These are phyloP conservation scores for Chimonanthus salicifolius DNA, from an alignment of 164 flowering plant species.

Conservation along the genomic window DNA sequence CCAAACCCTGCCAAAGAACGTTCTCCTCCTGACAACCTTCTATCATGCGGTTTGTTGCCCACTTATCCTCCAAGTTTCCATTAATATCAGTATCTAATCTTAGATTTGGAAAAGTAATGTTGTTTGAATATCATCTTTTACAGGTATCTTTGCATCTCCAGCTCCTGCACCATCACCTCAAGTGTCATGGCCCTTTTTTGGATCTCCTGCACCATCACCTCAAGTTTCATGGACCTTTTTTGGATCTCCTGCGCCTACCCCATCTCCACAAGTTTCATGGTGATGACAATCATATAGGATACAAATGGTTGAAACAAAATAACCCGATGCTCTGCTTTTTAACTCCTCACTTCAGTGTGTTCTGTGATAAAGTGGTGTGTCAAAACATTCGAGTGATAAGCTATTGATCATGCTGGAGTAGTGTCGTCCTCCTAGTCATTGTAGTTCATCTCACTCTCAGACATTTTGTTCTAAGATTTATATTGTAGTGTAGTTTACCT, in stretches of 20 bases:
- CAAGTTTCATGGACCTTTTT: neutral
- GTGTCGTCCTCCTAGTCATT: too few relatives aligned
- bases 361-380: too few relatives aligned
- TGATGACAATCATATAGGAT: neutral
- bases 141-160: constrained; percentile 4
- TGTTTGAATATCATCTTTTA: neutral
- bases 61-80: neutral
- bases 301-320: neutral
- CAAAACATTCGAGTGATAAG: too few relatives aligned
- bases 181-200: neutral
- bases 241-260: constrained; percentile 1
- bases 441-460: too few relatives aligned
- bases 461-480: too few relatives aligned
- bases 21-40: constrained; percentile 42
- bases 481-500: too few relatives aligned
- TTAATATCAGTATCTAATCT: neutral
- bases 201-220: neutral
- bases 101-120: neutral
- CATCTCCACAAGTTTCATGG: constrained; percentile 4
- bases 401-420: too few relatives aligned
- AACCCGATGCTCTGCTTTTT: neutral
- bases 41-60: constrained; percentile 33
- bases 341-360: too few relatives aligned
- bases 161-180: constrained; percentile 4
- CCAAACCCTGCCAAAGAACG: constrained; percentile 45